Evolutionary conservation across 75 land plant species (phyloP), one percentile per base, ranked within the genome.

Genomic region (Cunninghamia lanceolata): DNA sequence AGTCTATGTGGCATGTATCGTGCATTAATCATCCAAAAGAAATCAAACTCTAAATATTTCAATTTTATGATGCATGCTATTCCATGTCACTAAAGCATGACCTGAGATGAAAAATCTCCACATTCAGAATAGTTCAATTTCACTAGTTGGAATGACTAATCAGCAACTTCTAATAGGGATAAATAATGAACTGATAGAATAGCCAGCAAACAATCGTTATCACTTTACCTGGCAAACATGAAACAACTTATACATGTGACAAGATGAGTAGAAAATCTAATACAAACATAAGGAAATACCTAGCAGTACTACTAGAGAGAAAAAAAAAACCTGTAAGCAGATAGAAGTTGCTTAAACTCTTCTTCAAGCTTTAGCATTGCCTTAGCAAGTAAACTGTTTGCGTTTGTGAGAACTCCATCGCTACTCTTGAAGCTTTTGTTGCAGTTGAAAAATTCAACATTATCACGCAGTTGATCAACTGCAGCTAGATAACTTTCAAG

Each of bases 401-500:
- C 90, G 86, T 96, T 92, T 83, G 89, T 94, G 40, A 97, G 86
- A 19, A 93, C 93, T 38, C 90, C 94, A 88, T 95, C 95, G 82
- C 92, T 91, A 88, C 89, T 94, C 88, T 91, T 94, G 82, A 93
- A 94, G 83, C 87, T 91, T 82, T 90, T 93, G 77, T 94, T 86
- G 63, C 89, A 91, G 84, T 90, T 93, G 85, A 97, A 97, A 82
- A 94, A 94, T 6, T 84, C 84, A 76, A 94, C 89, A 85, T 90
- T 94, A 82, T 85, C 86, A 70, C 91, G 94, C 83, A 97, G 88
- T 89, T 93, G 93, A 82, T 93, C 99, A 83, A 97, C 93, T 81
- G 98, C 98, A 80, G 92, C 93, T n/a, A 97, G 86, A 86, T 93
- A 97, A 40, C 96, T 89, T 85, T 92, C 94, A 36, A 96, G 84